Conservation (phyloP, 495 filamentous ascomycete species). For the Aspergillus egyptiacus region DNA sequence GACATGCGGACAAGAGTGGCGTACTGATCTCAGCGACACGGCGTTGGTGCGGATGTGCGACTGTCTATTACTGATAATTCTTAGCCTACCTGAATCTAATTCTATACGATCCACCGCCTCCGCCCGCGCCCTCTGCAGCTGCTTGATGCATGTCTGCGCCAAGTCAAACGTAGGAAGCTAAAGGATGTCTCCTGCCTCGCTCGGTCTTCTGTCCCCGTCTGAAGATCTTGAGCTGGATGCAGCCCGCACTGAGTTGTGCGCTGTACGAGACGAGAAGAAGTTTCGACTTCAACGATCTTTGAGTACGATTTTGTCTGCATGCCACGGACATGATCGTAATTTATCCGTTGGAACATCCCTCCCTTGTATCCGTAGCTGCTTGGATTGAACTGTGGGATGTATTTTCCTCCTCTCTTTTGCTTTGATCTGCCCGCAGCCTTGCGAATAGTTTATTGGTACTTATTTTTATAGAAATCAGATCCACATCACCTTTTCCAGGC, state of each 20-base stretch:
- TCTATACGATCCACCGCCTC: not conserved
- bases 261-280: slow-evolving; percentile 49
- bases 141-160: too few relatives aligned
- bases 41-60: slow-evolving; percentile 20
- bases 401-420: too few relatives aligned
- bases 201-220: slow-evolving; percentile 44
- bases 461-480: too few relatives aligned
- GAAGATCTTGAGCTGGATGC: slow-evolving; percentile 56
- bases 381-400: too few relatives aligned
- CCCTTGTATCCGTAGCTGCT: too few relatives aligned
- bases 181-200: slow-evolving; percentile 50
- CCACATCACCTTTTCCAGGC: too few relatives aligned
- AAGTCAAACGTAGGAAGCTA: not conserved
- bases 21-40: slow-evolving; percentile 50
- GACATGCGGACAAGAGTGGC: slow-evolving; percentile 85
- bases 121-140: not conserved
- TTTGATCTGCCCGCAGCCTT: too few relatives aligned
- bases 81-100: not conserved
- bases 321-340: slow-evolving; percentile 46
- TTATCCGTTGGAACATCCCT: slow-evolving; percentile 44
- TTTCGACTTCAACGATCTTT: slow-evolving; percentile 43
- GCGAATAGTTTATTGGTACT: too few relatives aligned
- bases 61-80: slow-evolving; percentile 2
- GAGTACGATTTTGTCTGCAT: slow-evolving; percentile 47
- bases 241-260: slow-evolving; percentile 11